A percentile compares a stretch with the other conserved stretches of the same genome.
Evolutionary conservation across 164 flowering plant genomes (phyloP).

Genomic region (Vitis labrusca): DNA sequence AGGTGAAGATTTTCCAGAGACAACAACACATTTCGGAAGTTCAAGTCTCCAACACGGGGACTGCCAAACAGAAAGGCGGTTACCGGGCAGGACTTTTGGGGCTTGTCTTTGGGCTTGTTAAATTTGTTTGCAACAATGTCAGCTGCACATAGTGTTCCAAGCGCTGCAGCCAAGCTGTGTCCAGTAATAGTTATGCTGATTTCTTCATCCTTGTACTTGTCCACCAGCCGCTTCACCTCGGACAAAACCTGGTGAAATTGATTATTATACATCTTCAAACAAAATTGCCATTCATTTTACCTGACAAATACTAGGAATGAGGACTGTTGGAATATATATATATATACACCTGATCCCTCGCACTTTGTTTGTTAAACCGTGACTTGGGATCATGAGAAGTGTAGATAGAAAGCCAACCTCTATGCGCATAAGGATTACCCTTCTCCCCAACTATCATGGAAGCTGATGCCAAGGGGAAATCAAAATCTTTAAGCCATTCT

Average conservation of each 20-base stretch:
- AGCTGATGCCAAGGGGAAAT: slow-evolving; percentile 32
- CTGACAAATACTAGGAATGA: no score
- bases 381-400: slow-evolving; percentile 41
- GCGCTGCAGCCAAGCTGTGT: slow-evolving; percentile 42
- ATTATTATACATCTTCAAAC: no score
- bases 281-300: no score
- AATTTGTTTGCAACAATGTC: slow-evolving; percentile 33
- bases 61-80: slow-evolving; percentile 37
- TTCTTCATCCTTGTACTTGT: slow-evolving; percentile 35
- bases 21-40: slow-evolving; percentile 14
- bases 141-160: slow-evolving; percentile 31
- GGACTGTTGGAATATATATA: neutral
- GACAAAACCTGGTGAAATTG: slow-evolving; percentile 16
- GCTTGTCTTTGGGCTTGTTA: slow-evolving; percentile 7
- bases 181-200: slow-evolving; percentile 50
- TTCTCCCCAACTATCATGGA: slow-evolving; percentile 17
- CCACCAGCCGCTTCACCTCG: slow-evolving; percentile 17
- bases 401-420: slow-evolving; percentile 44
- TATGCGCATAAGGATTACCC: slow-evolving; percentile 23
- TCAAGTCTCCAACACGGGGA: slow-evolving; percentile 38
- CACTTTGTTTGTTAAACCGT: slow-evolving; percentile 36
- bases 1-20: slow-evolving; percentile 5
- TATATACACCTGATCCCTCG: slow-evolving; percentile 46
- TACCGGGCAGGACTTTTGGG: slow-evolving; percentile 19
- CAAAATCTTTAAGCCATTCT: slow-evolving; percentile 46